phyloP scores from a whole-genome alignment of 1,284 basidiomycete genomes.

The Tremellales sp. region DNA sequence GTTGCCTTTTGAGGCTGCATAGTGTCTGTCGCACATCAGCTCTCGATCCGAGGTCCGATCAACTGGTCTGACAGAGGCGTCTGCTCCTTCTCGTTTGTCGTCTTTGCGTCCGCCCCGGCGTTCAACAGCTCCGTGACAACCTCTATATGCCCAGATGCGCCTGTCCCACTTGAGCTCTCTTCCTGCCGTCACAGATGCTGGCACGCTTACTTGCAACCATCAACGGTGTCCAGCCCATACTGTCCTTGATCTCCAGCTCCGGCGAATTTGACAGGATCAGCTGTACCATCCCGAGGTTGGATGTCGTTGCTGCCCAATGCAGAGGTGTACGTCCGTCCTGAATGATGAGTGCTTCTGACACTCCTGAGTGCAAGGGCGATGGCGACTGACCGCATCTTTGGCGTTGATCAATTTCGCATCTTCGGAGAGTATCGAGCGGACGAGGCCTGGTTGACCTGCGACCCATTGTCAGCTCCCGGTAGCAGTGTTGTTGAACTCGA shows the following conservation, averaged over 20 bases:
- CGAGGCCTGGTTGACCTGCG: conserved; percentile 69
- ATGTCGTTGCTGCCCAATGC: conserved; percentile 81
- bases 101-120: conserved; percentile 77
- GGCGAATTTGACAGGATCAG: conserved; percentile 67
- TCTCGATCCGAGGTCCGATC: not conserved
- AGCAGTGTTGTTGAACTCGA: not conserved
- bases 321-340: conserved; percentile 84
- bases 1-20: conserved; percentile 88
- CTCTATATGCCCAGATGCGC: conserved; percentile 60
- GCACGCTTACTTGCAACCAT: conserved; percentile 70
- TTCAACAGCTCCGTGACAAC: conserved; percentile 75
- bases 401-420: conserved; percentile 64
- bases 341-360: not conserved
- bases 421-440: conserved; percentile 65
- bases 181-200: not conserved
- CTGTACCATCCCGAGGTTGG: conserved; percentile 62
- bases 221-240: conserved; percentile 76
- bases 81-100: conserved; percentile 77
- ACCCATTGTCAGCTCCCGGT: conserved; percentile 3
- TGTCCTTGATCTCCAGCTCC: conserved; percentile 68
- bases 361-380: not conserved
- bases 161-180: conserved; percentile 7
- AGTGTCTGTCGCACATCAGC: conserved; percentile 57
- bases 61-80: conserved; percentile 66
- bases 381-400: conserved; percentile 60